Percentiles rank a stretch among this genome's conserved stretches.
phyloP scores from a whole-genome alignment of 202 grass and related monocot species.

The Saccharum hybrid region DNA sequence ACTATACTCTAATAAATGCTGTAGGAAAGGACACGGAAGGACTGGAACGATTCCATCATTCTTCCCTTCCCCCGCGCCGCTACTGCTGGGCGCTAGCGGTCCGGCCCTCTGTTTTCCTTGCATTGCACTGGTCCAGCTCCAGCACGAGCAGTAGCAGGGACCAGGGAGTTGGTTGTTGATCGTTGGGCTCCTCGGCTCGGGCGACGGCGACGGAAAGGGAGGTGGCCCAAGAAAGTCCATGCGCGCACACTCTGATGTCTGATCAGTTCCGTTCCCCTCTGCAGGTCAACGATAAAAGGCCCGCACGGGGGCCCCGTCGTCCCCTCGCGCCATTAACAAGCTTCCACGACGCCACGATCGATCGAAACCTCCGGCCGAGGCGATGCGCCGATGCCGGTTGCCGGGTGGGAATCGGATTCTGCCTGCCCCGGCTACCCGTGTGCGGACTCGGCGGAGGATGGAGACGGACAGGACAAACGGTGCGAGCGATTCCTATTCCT shows the following conservation, averaged over 20 bases:
- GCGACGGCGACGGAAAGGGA: slow-evolving; percentile 35
- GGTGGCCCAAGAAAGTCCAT: slow-evolving; percentile 41
- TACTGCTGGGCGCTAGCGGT: no score
- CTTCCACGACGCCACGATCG: background rate
- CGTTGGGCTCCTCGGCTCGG: slow-evolving; percentile 18
- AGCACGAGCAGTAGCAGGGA: background rate
- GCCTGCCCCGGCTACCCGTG: no score
- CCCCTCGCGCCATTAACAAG: background rate
- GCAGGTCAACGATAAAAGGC: slow-evolving; percentile 25
- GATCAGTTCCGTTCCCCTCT: background rate
- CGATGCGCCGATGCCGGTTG: background rate
- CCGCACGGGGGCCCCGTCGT: background rate
- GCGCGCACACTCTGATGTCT: background rate
- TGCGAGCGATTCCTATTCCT: background rate
- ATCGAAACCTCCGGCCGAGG: background rate
- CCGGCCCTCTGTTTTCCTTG: no score
- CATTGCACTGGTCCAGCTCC: background rate
- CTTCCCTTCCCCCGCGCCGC: no score
- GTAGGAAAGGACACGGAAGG: background rate
- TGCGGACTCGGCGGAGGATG: no score
- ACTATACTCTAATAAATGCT: no score
- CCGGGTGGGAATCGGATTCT: slow-evolving; percentile 3
- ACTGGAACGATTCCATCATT: background rate
- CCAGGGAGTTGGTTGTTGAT: slow-evolving; percentile 30
- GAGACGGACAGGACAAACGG: no score